A percentile compares a stretch with the other conserved stretches of the same genome.
Evolutionary conservation across 2,329 filamentous ascomycete species (phyloP).

Genomic region (Fusarium longipes): DNA sequence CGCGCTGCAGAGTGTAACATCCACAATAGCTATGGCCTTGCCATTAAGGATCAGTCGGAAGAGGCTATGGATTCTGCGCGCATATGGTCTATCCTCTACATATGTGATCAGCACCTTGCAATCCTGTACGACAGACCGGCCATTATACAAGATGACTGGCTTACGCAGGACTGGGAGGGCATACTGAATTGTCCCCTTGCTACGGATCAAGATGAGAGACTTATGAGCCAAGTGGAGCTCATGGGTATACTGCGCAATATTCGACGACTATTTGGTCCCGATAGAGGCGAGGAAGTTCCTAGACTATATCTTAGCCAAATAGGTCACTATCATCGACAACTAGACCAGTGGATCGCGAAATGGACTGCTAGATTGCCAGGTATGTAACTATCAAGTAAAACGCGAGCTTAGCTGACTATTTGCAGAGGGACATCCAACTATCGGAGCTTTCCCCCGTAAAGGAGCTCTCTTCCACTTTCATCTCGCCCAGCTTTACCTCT

Average conservation of each 20-base stretch:
- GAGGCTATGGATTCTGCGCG: slow-evolving; percentile 65
- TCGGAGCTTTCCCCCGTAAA: slow-evolving; percentile 55
- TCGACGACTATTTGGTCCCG: slow-evolving; percentile 65
- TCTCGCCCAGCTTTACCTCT: slow-evolving; percentile 56
- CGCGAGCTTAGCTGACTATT: neutral
- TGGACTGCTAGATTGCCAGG: slow-evolving; percentile 51
- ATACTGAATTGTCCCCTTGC: slow-evolving; percentile 63
- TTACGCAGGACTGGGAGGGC: slow-evolving; percentile 67
- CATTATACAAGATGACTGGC: slow-evolving; percentile 67
- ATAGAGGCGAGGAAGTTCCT: slow-evolving; percentile 63
- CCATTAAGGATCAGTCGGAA: slow-evolving; percentile 52
- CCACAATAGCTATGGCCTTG: slow-evolving; percentile 55
- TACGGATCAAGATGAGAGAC: slow-evolving; percentile 65
- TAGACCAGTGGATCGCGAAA: slow-evolving; percentile 53
- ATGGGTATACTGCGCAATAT: slow-evolving; percentile 68
- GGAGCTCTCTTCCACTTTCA: slow-evolving; percentile 56
- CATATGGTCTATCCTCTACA: slow-evolving; percentile 71
- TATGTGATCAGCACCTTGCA: slow-evolving; percentile 71
- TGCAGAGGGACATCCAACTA: slow-evolving; percentile 49
- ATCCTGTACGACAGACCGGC: slow-evolving; percentile 70
- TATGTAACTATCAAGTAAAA: slow-evolving; percentile 7
- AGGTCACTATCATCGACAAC: slow-evolving; percentile 48
- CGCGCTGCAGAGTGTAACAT: slow-evolving; percentile 62
- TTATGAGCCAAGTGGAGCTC: slow-evolving; percentile 68
- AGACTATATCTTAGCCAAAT: slow-evolving; percentile 63